Evolutionary conservation across 2,329 filamentous ascomycete species (phyloP).

Genomic region (Ceratocystis papillata): DNA sequence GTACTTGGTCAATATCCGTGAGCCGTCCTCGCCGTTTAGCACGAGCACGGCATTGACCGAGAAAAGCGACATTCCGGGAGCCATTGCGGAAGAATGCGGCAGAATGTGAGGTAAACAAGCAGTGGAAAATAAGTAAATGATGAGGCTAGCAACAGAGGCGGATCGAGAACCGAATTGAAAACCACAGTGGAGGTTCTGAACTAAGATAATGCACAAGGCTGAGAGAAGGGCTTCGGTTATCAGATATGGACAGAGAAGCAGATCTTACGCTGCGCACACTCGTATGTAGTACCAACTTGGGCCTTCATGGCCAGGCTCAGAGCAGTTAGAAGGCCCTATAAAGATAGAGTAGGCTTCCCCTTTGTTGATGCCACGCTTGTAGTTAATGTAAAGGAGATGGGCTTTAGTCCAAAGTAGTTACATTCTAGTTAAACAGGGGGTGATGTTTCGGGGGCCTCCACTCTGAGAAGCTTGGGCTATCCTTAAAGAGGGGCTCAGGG

Average conservation of each 20-base stretch:
- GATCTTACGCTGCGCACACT: background rate
- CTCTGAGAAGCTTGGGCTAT: background rate
- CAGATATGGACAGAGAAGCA: constrained; percentile 10
- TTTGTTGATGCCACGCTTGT: constrained; percentile 11
- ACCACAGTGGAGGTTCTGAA: too few species aligned
- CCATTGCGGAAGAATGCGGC: constrained; percentile 40
- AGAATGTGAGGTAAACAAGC: background rate
- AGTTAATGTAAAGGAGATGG: background rate
- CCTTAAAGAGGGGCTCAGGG: background rate
- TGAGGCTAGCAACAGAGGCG: constrained; percentile 2
- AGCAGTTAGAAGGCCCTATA: too few species aligned
- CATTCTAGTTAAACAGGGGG: background rate
- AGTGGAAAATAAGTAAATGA: background rate
- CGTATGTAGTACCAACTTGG: background rate
- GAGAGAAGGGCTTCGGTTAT: constrained; percentile 6
- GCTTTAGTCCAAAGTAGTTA: background rate
- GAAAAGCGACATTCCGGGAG: constrained; percentile 64
- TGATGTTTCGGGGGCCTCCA: background rate
- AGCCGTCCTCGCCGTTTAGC: constrained; percentile 75
- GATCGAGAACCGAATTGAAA: background rate
- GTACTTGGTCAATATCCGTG: constrained; percentile 89
- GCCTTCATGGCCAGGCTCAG: background rate
- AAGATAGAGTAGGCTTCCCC: background rate
- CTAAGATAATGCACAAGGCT: constrained; percentile 1
- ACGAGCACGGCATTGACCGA: constrained; percentile 68